A percentile compares a stretch with the other conserved stretches of the same genome.
Conservation (phyloP, 2,329 filamentous ascomycete genomes). For the Calonectria pauciramosa region DNA sequence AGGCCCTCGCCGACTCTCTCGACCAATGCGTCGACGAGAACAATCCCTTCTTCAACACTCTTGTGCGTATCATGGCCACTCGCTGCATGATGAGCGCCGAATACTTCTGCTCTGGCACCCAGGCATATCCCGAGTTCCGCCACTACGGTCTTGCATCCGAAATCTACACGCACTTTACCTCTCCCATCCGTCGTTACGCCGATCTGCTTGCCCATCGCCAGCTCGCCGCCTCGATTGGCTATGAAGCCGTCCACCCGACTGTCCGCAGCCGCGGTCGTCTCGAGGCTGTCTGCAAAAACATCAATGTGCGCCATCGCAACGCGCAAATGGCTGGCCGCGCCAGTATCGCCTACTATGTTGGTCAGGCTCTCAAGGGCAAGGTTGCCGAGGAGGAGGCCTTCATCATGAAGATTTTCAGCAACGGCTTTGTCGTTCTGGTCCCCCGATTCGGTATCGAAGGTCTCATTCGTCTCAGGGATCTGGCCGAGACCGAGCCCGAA, state of each 20-base stretch:
- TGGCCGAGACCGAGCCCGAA: constrained; percentile 83
- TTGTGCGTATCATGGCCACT: constrained; percentile 96
- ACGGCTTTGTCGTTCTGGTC: constrained; percentile 97
- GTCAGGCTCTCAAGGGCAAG: constrained; percentile 88
- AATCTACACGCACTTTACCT: constrained; percentile 99
- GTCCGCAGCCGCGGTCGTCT: constrained; percentile 87
- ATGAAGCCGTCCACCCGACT: constrained; percentile 86
- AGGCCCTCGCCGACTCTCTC: constrained; percentile 92
- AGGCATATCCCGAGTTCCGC: constrained; percentile 93
- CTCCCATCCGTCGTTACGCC: constrained; percentile 96
- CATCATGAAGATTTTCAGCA: constrained; percentile 97
- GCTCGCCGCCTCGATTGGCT: constrained; percentile 94
- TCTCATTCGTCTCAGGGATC: constrained; percentile 86
- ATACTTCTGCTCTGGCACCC: constrained; percentile 96
- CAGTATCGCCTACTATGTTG: constrained; percentile 97
- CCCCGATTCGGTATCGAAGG: constrained; percentile 96
- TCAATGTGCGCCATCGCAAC: constrained; percentile 97
- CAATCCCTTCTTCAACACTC: constrained; percentile 98
- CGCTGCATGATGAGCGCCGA: constrained; percentile 99
- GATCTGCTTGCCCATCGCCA: constrained; percentile 95
- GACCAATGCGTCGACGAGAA: constrained; percentile 83
- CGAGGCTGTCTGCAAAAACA: constrained; percentile 96
- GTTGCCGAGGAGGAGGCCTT: constrained; percentile 90
- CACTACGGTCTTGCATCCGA: constrained; percentile 97
- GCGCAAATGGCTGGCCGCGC: constrained; percentile 95